A percentile compares a stretch with the other conserved stretches of the same genome.
Conservation (phyloP, 1,139 yeast species). For the Wickerhamomyces sp. region DNA sequence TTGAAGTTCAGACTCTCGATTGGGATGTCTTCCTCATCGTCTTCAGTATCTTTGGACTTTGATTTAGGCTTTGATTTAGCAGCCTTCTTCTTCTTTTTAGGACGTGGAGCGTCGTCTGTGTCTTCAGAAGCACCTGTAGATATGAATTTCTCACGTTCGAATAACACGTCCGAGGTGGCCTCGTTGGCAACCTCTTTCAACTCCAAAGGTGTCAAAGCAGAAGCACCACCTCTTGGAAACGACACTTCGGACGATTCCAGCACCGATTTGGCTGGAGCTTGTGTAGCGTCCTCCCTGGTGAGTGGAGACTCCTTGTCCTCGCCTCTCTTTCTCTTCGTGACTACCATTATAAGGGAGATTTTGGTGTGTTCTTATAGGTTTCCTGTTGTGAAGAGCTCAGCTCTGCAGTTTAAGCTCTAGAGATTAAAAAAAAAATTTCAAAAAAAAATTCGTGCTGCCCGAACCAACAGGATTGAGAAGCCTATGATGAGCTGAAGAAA, state of each 20-base stretch:
- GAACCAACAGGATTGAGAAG: too few species aligned
- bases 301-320: constrained; percentile 32
- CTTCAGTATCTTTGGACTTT: constrained; percentile 25
- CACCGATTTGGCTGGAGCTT: constrained; percentile 29
- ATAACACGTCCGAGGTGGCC: constrained; percentile 81
- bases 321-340: constrained; percentile 32
- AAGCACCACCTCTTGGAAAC: constrained; percentile 94
- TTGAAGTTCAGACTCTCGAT: constrained; percentile 58
- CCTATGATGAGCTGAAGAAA: too few species aligned
- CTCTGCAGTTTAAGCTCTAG: too few species aligned
- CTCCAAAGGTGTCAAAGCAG: constrained; percentile 83
- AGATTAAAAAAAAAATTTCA: too few species aligned
- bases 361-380: too few species aligned
- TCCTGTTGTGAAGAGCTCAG: too few species aligned
- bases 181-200: constrained; percentile 90
- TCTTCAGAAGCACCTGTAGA: constrained; percentile 22
- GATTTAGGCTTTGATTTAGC: constrained; percentile 10
- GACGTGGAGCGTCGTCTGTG: constrained; percentile 22
- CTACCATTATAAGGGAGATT: too few species aligned
- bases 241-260: constrained; percentile 49
- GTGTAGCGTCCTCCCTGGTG: constrained; percentile 31
- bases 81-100: constrained; percentile 35
- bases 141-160: constrained; percentile 37
- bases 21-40: constrained; percentile 26
- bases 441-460: too few species aligned